Base-by-base conservation (phyloP, 352 stramenopile species). In the Phytopythium aichiense region DNA sequence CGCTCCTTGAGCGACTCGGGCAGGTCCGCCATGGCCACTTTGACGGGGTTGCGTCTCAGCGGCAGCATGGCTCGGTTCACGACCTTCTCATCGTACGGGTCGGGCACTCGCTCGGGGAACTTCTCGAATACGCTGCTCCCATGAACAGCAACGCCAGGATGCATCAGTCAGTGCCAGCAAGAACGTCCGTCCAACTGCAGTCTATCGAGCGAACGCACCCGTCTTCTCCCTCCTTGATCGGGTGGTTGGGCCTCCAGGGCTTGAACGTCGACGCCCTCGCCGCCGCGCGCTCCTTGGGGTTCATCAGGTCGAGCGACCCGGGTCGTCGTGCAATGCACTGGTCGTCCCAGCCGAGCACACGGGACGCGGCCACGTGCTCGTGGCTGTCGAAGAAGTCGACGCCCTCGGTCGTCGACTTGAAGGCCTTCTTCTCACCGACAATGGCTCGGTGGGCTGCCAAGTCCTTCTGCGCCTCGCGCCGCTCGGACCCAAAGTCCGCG, bases 51-150 rank as follows among this genome's bases (percentile, higher is more conserved):
- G 28, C 84, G 67, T 15, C 84, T 74, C 51, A 79, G 73, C 25
- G 84, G 81, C 31, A 91, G 69, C 81, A 92, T 91, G 43, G 84
- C 84, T 33, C 81, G 76, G 48, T 77, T 91, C 61, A 92, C 79
- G 18, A 87, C 65, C 51, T 77, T 80, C 60, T 90, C 77, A 52
- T 92, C 84, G 69, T 88, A 92, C 50, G 84, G 79, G 25, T 92
- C 83, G 6, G 83, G 67, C 50, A 77, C 56, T 30, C 66, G 69
- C 60, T 92, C 83, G 1, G 83, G 80, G 60, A 88, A 92, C 58
- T 84, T 84, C 48, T 86, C 81, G 62, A 92, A 92, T 23, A 67
- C 64, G 12, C 77, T 86, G 45, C 23, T 45, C 40, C 38, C 38
- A 40, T 9, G 9, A 9, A 40, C 35, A 15, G 12, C 23, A 43